Evolutionary conservation across 352 stramenopile species (phyloP).

Genomic region (Peronospora destructor): DNA sequence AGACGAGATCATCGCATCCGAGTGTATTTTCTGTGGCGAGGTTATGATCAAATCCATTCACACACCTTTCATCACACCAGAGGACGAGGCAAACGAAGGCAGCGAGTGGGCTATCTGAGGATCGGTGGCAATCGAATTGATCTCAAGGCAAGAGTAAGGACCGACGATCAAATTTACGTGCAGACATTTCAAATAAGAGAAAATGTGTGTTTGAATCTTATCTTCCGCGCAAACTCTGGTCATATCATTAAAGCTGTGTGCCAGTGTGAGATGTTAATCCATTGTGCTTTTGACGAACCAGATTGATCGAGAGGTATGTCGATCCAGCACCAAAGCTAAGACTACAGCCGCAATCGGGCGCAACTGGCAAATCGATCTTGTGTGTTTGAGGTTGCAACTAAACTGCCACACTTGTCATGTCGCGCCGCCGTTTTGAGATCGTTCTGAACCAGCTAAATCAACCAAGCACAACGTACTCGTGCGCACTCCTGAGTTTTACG

Average conservation of each 20-base stretch:
- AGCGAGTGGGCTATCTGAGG: conserved; percentile 80
- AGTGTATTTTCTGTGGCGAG: conserved; percentile 92
- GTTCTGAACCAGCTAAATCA: conserved; percentile 96
- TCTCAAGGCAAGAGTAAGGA: conserved; percentile 1
- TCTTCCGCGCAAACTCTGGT: conserved; percentile 3
- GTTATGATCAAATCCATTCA: conserved; percentile 95
- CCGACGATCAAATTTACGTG: neutral
- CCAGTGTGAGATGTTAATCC: conserved; percentile 1
- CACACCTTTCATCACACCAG: conserved; percentile 84
- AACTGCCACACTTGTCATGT: conserved; percentile 30
- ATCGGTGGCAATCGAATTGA: conserved; percentile 2
- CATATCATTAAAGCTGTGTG: conserved; percentile 20
- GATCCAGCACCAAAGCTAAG: too few species aligned
- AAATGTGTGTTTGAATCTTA: conserved; percentile 26
- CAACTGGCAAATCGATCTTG: too few species aligned
- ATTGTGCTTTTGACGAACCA: conserved; percentile 1
- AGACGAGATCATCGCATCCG: conserved; percentile 90
- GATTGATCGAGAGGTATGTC: too few species aligned
- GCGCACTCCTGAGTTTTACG: conserved; percentile 53
- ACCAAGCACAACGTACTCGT: conserved; percentile 93
- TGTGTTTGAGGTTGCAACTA: neutral
- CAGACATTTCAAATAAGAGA: conserved; percentile 10
- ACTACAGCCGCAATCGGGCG: too few species aligned
- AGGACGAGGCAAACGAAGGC: conserved; percentile 77
- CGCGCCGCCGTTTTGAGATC: conserved; percentile 59